Conservation (phyloP, 345 rosid genomes). For the Microcos paniculata region DNA sequence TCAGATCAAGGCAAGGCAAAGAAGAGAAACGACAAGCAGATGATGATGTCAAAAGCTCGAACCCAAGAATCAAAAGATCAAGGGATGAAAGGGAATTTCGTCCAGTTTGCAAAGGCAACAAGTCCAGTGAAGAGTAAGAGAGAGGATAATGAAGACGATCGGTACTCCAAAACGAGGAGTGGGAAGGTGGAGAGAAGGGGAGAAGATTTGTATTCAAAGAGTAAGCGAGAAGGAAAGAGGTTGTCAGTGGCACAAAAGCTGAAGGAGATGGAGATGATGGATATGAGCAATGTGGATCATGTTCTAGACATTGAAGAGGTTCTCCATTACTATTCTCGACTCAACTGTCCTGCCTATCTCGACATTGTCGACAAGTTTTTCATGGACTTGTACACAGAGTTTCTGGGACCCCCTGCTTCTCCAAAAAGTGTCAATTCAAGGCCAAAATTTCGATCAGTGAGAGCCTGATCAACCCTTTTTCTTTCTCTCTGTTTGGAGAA, state of each 20-base stretch:
- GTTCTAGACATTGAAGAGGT: constrained; percentile 71
- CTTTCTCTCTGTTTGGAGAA: background rate
- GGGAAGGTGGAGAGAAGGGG: constrained; percentile 6
- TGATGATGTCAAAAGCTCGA: constrained; percentile 5
- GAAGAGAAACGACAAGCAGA: constrained; percentile 21
- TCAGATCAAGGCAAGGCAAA: constrained; percentile 3
- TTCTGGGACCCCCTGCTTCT: constrained; percentile 21
- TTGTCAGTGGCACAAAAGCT: constrained; percentile 45
- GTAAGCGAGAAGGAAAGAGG: constrained; percentile 32
- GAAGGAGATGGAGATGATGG: constrained; percentile 70
- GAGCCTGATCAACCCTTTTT: background rate
- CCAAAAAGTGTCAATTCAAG: constrained; percentile 23
- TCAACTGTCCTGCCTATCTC: constrained; percentile 64
- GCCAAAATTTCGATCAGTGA: constrained; percentile 14
- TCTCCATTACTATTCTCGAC: constrained; percentile 71
- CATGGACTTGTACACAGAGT: constrained; percentile 61
- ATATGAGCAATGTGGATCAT: constrained; percentile 54
- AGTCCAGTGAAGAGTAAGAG: constrained; percentile 14
- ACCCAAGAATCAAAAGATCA: constrained; percentile 21
- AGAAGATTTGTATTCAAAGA: constrained; percentile 22
- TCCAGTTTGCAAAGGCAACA: constrained; percentile 16
- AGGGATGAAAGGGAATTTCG: constrained; percentile 22
- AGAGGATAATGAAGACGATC: constrained; percentile 21
- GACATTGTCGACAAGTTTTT: constrained; percentile 75
- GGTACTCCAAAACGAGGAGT: background rate